Percentiles rank a stretch among this genome's conserved stretches.
These are phyloP conservation scores for Kickxella alabastrina DNA, from an alignment of 192 early-diverging fungal species.

Conservation along the genomic window DNA sequence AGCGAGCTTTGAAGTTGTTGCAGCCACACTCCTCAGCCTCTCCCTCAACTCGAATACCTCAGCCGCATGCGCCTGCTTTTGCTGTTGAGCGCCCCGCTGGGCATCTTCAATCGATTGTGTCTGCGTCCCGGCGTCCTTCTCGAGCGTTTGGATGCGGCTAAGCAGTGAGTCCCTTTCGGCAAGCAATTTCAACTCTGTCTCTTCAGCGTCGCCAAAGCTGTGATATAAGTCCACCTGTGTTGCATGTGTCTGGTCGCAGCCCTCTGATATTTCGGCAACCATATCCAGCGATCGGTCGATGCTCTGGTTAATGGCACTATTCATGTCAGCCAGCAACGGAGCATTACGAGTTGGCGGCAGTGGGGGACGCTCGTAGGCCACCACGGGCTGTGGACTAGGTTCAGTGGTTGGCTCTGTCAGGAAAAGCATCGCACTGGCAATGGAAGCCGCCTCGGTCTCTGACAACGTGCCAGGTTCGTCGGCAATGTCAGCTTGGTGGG, in stretches of 20 bases:
- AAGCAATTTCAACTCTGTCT: no score
- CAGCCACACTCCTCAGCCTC: conserved; percentile 2
- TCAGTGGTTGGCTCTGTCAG: neutral
- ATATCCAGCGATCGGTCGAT: conserved; percentile 21
- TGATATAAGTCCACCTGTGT: neutral
- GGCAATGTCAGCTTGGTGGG: no score
- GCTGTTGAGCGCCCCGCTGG: neutral
- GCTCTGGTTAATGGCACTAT: conserved; percentile 10
- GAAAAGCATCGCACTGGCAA: conserved; percentile 5
- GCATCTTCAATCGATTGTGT: conserved; percentile 7
- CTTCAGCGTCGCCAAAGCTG: neutral
- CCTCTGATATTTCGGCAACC: conserved; percentile 13
- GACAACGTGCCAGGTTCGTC: neutral
- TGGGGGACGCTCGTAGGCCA: conserved; percentile 3
- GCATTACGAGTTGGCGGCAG: neutral
- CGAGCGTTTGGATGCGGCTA: neutral
- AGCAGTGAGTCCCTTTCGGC: conserved; percentile 1
- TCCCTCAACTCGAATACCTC: conserved; percentile 5
- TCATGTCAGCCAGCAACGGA: conserved; percentile 15
- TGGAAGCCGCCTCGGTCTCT: neutral
- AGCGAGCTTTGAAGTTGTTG: neutral
- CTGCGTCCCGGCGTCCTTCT: conserved; percentile 4
- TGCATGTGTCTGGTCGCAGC: neutral
- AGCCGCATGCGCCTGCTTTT: neutral
- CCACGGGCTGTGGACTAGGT: neutral